phyloP scores from a whole-genome alignment of 1,139 yeast genomes.

The Ogataea hybrid region DNA sequence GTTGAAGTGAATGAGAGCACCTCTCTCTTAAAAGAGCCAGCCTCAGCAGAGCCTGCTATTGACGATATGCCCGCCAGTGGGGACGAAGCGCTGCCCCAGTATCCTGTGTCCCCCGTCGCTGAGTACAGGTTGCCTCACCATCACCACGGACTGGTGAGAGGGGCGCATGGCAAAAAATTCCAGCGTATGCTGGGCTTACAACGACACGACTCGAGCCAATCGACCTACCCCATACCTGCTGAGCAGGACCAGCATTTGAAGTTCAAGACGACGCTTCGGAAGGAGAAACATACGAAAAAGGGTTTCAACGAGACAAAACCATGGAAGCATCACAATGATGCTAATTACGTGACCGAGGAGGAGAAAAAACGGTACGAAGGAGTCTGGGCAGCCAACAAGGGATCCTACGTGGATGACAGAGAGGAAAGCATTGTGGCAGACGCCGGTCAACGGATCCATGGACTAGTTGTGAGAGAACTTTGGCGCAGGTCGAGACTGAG shows the following conservation, averaged over 20 bases:
- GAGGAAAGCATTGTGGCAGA: conserved; percentile 10
- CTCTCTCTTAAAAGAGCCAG: neutral
- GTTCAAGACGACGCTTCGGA: conserved; percentile 68
- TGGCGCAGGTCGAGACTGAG: conserved; percentile 81
- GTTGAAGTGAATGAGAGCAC: neutral
- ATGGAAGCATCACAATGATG: conserved; percentile 83
- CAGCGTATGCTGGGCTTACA: conserved; percentile 22
- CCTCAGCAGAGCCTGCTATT: neutral
- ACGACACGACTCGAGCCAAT: conserved; percentile 11
- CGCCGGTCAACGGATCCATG: conserved; percentile 36
- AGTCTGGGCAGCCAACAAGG: conserved; percentile 87
- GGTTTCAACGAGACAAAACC: conserved; percentile 87
- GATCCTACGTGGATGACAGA: conserved; percentile 35
- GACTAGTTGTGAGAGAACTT: conserved; percentile 68
- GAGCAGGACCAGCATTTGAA: conserved; percentile 35
- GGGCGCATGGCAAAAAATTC: conserved; percentile 20
- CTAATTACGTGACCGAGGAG: conserved; percentile 56
- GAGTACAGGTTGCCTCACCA: conserved; percentile 18
- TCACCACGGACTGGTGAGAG: conserved; percentile 23
- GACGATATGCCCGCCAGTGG: neutral
- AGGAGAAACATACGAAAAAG: conserved; percentile 38
- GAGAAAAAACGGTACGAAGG: conserved; percentile 91
- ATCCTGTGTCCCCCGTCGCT: conserved; percentile 15
- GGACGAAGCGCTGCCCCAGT: conserved; percentile 16
- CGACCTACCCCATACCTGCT: neutral